Percentiles rank a stretch among this genome's conserved stretches.
phyloP scores from a whole-genome alignment of 2,329 filamentous ascomycete species.

The Apiospora koreana region DNA sequence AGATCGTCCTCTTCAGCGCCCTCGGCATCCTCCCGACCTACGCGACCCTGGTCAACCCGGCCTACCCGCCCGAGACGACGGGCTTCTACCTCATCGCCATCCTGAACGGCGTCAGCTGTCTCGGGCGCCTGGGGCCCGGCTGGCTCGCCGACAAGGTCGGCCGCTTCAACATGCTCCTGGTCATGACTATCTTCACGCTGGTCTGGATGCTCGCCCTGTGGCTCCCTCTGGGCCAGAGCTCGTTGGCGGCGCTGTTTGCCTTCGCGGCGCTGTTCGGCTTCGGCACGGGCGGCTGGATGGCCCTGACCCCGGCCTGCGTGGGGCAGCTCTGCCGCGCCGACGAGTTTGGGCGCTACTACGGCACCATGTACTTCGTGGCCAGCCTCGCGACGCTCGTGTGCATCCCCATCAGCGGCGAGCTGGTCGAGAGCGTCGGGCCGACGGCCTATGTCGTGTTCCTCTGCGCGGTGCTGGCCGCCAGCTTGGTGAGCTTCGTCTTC shows the following conservation, averaged over 20 bases:
- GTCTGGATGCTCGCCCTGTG: conserved; percentile 56
- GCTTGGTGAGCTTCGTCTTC: background rate
- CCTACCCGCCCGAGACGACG: background rate
- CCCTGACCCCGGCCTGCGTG: conserved; percentile 68
- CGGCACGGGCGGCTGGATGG: conserved; percentile 67
- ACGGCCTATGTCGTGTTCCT: background rate
- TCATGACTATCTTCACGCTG: conserved; percentile 48
- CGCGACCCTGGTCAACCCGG: conserved; percentile 27
- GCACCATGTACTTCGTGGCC: conserved; percentile 55
- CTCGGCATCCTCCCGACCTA: conserved; percentile 49
- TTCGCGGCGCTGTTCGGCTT: conserved; percentile 68
- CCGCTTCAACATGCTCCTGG: conserved; percentile 67
- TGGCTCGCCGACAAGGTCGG: conserved; percentile 66
- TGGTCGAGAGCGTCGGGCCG: conserved; percentile 8
- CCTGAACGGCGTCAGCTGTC: conserved; percentile 65
- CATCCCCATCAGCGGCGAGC: conserved; percentile 8
- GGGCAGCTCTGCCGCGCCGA: conserved; percentile 69
- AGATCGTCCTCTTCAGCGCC: conserved; percentile 51
- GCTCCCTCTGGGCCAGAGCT: conserved; percentile 49
- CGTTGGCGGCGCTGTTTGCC: conserved; percentile 51
- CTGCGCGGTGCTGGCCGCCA: background rate
- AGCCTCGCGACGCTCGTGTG: conserved; percentile 6
- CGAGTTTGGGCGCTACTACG: conserved; percentile 68
- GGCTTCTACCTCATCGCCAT: conserved; percentile 54
- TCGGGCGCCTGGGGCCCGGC: conserved; percentile 67